These are phyloP conservation scores for Taiozyma sp. DNA, from an alignment of 1,139 yeast species.

Conservation along the genomic window DNA sequence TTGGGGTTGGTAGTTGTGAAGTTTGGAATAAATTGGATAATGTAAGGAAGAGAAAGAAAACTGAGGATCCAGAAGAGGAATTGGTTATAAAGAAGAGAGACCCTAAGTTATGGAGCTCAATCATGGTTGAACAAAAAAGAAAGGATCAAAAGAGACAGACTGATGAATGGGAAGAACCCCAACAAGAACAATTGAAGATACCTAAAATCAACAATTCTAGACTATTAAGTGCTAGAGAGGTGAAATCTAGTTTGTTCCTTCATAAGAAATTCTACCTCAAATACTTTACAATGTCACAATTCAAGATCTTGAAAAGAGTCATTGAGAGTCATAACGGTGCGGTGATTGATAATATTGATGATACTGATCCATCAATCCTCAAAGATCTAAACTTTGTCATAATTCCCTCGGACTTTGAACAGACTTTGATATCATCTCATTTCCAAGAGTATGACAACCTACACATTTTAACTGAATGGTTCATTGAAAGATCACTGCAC, in stretches of 20 bases:
- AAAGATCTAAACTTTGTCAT: conserved; percentile 8
- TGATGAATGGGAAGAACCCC: conserved; percentile 20
- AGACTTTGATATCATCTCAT: conserved; percentile 9
- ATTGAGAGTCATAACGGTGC: conserved; percentile 41
- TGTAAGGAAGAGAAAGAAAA: conserved; percentile 17
- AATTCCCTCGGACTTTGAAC: conserved; percentile 19
- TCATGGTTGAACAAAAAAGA: conserved; percentile 34
- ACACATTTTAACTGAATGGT: conserved; percentile 65
- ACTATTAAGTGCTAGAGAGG: background rate
- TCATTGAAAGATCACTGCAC: conserved; percentile 70
- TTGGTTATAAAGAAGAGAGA: conserved; percentile 24
- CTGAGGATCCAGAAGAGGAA: conserved; percentile 15
- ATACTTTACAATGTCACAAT: conserved; percentile 35
- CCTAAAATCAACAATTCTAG: conserved; percentile 2
- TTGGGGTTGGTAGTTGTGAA: conserved; percentile 34
- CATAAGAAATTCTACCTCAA: conserved; percentile 34
- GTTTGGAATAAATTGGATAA: conserved; percentile 40
- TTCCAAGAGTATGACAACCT: conserved; percentile 4
- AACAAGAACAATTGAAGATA: background rate
- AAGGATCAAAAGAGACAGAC: conserved; percentile 4
- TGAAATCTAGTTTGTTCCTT: conserved; percentile 26
- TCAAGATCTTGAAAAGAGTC: conserved; percentile 30
- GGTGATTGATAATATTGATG: conserved; percentile 12
- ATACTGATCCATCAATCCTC: background rate
- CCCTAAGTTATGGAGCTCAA: conserved; percentile 42